Evolutionary conservation across 371 early-diverging fungal genomes (phyloP).

Genomic region (Lichtheimia corymbifera): DNA sequence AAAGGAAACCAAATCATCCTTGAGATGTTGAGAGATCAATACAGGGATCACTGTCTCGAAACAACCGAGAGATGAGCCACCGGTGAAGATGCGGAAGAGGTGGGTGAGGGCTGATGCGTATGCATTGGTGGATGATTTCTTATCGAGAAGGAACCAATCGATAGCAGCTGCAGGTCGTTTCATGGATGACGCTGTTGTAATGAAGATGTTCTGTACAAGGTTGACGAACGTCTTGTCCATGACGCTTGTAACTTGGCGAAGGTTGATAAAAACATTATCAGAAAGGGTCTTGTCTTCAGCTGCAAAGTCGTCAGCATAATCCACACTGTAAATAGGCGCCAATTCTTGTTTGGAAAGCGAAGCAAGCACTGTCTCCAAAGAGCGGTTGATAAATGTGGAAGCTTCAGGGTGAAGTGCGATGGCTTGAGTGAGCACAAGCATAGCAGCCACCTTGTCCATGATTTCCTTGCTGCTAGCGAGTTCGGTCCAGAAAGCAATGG

Average conservation of each 20-base stretch:
- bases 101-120: not conserved
- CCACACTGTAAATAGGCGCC: not conserved
- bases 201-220: slow-evolving; percentile 5
- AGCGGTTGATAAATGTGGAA: not conserved
- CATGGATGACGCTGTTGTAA: not conserved
- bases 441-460: slow-evolving; percentile 26
- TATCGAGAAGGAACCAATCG: slow-evolving; percentile 4
- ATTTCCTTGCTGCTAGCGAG: slow-evolving; percentile 20
- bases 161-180: slow-evolving; percentile 1
- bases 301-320: not conserved
- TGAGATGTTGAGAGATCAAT: slow-evolving; percentile 58
- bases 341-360: slow-evolving; percentile 5
- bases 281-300: not conserved
- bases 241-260: not conserved
- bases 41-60: slow-evolving; percentile 57
- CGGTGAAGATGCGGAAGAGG: slow-evolving; percentile 49
- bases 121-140: not conserved
- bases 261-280: not conserved
- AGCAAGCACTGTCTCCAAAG: not conserved
- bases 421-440: slow-evolving; percentile 28
- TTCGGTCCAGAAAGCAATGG: slow-evolving; percentile 29
- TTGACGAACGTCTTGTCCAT: not conserved
- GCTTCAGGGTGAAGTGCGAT: not conserved
- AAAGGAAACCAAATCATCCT: slow-evolving; percentile 63
- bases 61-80: slow-evolving; percentile 38